Evolutionary conservation across 2,329 filamentous ascomycete species (phyloP).

Genomic region (Ophiostoma perfectum): DNA sequence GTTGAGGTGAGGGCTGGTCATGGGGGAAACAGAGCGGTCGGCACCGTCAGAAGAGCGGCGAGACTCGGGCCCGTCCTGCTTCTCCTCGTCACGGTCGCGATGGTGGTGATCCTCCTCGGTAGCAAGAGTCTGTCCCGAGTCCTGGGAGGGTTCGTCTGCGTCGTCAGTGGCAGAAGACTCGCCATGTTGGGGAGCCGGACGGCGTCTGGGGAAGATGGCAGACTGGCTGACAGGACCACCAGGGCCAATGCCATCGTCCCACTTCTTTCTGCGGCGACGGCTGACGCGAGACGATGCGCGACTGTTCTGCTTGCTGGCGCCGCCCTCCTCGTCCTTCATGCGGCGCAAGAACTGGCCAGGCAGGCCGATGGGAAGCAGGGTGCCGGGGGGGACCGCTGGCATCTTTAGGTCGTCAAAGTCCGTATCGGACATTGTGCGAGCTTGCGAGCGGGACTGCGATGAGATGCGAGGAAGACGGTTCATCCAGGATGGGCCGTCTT

Average conservation of each 20-base stretch:
- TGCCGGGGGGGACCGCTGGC: constrained; percentile 60
- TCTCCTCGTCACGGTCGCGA: constrained; percentile 10
- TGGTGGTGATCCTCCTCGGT: constrained; percentile 8
- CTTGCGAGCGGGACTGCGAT: constrained; percentile 69
- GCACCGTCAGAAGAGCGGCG: constrained; percentile 22
- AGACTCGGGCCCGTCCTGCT: background rate
- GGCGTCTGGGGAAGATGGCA: constrained; percentile 68
- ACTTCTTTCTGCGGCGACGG: constrained; percentile 61
- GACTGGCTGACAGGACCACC: constrained; percentile 87
- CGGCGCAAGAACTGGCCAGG: constrained; percentile 75
- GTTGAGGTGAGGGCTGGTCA: constrained; percentile 44
- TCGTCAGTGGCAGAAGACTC: constrained; percentile 28
- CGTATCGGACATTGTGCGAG: constrained; percentile 74
- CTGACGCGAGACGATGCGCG: constrained; percentile 56
- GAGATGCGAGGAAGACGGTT: constrained; percentile 73
- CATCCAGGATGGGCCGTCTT: constrained; percentile 92
- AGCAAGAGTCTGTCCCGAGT: constrained; percentile 17
- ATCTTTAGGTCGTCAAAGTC: constrained; percentile 61
- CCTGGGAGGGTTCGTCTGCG: constrained; percentile 24
- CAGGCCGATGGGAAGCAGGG: constrained; percentile 64
- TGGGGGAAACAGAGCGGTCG: constrained; percentile 22
- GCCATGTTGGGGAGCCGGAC: constrained; percentile 14
- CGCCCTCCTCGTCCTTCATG: constrained; percentile 67
- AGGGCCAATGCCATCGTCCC: constrained; percentile 65
- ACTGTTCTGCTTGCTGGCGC: constrained; percentile 47